A percentile compares a stretch with the other conserved stretches of the same genome.
Evolutionary conservation across 2,329 filamentous ascomycete species (phyloP).

Genomic region (Diaporthe citri): DNA sequence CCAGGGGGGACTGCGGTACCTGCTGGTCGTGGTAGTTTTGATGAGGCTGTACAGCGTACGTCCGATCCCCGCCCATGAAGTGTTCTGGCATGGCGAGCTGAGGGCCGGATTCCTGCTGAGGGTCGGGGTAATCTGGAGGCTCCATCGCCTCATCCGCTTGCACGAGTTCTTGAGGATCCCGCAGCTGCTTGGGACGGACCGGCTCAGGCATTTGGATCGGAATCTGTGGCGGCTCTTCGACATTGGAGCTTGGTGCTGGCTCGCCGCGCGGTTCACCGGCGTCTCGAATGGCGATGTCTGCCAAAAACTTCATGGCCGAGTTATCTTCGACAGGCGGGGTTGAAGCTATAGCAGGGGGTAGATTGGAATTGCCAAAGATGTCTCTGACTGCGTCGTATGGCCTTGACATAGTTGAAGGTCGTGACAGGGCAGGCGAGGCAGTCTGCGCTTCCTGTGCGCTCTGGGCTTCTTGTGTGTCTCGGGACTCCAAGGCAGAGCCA

Average conservation of each 20-base stretch:
- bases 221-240: constrained; percentile 31
- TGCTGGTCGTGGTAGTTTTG: constrained; percentile 34
- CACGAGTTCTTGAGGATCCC: constrained; percentile 38
- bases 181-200: constrained; percentile 38
- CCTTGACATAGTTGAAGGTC: constrained; percentile 47
- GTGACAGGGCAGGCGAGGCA: constrained; percentile 31
- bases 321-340: constrained; percentile 36
- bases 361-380: constrained; percentile 53
- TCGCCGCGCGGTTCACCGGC: neutral
- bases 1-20: constrained; percentile 35
- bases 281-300: constrained; percentile 27
- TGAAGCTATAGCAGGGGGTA: constrained; percentile 43
- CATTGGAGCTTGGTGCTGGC: neutral
- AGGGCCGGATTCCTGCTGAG: constrained; percentile 33
- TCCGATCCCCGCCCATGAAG: constrained; percentile 29
- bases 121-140: constrained; percentile 33
- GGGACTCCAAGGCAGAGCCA: constrained; percentile 33
- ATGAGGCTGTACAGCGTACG: constrained; percentile 24
- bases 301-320: constrained; percentile 29
- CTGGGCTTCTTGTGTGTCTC: constrained; percentile 38
- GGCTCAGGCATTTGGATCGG: constrained; percentile 40
- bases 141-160: constrained; percentile 15
- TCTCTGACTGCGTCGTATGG: constrained; percentile 61
- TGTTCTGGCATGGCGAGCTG: constrained; percentile 35
- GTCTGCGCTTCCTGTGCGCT: constrained; percentile 16